These are phyloP conservation scores for Diacronema lutheri DNA, from an alignment of 78 protist species.

Conservation along the genomic window DNA sequence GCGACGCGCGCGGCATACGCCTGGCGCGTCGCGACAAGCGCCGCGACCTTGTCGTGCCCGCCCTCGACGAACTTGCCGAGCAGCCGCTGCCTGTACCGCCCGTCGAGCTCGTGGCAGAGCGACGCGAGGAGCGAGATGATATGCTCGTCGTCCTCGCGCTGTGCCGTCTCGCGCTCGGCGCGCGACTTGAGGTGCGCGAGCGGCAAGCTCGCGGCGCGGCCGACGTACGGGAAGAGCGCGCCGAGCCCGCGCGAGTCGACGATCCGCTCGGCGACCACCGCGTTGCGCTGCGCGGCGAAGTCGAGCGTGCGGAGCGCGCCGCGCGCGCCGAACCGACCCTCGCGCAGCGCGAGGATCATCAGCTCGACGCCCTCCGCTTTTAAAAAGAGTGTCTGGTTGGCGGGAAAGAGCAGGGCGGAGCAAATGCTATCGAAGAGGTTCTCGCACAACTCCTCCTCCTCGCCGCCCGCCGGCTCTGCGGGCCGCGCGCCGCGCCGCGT, in stretches of 20 bases:
- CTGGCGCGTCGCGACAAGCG: neutral
- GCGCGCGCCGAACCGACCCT: constrained; percentile 6
- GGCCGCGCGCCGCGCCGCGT: neutral
- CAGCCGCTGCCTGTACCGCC: neutral
- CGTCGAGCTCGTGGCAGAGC: constrained; percentile 13
- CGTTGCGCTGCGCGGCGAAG: neutral
- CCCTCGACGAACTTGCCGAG: constrained; percentile 26
- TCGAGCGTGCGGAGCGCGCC: constrained; percentile 26
- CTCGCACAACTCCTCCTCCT: constrained; percentile 29
- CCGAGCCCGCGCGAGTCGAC: constrained; percentile 21
- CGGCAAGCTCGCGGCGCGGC: neutral
- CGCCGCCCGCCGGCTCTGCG: neutral
- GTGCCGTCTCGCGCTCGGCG: neutral
- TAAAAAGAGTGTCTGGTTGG: neutral
- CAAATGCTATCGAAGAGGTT: constrained; percentile 8
- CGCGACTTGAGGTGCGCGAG: neutral
- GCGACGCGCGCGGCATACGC: neutral
- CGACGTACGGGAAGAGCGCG: constrained; percentile 30
- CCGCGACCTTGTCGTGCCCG: neutral
- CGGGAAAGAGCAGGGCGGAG: neutral
- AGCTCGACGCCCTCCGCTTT: constrained; percentile 43
- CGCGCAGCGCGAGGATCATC: constrained; percentile 29
- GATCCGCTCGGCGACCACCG: constrained; percentile 17
- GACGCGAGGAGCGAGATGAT: neutral
- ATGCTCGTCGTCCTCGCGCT: constrained; percentile 15